Evolutionary conservation across 495 filamentous ascomycete genomes (phyloP), one percentile per base, ranked within the genome.

Genomic region (Xylaria acuta): DNA sequence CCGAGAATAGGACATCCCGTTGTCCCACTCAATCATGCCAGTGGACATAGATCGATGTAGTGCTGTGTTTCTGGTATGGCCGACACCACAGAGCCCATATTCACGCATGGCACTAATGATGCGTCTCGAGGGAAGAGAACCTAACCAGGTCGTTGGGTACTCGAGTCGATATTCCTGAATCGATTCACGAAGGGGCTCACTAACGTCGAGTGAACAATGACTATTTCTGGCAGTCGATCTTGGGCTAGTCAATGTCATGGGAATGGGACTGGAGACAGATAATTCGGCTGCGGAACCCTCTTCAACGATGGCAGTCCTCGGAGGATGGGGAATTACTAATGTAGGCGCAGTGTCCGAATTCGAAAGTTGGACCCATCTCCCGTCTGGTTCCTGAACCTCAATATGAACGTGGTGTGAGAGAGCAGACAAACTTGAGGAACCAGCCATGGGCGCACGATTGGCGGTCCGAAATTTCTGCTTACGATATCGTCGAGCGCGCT

Each of bases 401-500:
- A 60, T 60, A 7, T 38, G 58, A 38, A 60, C 34, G 12, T 60
- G 6, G 30, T 38, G 30, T 9, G 58, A n/a, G 34, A 60, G 58
- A 40, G 58, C 34, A 60, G 58, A 60, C 11, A 25, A 38, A 4
- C 3, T 11, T 22, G 30, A 18, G 3, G 45, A 47, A n/a, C 12
- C 3, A 22, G 2, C 34, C 1, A 5, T 36, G 34, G 6, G 58
- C 34, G 7, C 6, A 22, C 30, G 22, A n/a, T 18, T 22, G 58
- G 34, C 32, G 18, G 2, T 20, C 58, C 67, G 58, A 36, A 16
- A 32, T 54, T 59, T 68, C 64, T 73, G 71, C 79, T 79, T n/a
- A 79, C 67, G 12, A 82, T 72, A 34, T 81, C 82, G 14, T 74
- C 76, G 40, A 64, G 73, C 47, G 74, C 72, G 30, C 84, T 68